A percentile compares a stretch with the other conserved stretches of the same genome.
Conservation (phyloP, 139 green algal species). For the Astrephomene gubernaculifera region DNA sequence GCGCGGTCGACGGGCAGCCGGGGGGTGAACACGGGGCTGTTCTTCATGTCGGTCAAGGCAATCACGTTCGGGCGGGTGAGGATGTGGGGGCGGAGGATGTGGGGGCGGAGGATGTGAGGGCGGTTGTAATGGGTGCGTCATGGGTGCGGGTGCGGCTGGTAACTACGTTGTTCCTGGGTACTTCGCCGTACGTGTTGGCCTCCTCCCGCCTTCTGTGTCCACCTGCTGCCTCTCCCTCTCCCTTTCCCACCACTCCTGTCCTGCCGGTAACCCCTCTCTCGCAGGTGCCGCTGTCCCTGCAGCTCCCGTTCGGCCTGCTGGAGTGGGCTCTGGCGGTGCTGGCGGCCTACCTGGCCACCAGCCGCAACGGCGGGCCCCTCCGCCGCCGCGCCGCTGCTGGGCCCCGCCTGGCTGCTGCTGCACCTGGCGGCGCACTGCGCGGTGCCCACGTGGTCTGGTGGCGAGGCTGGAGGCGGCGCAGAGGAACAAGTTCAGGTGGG, state of each 20-base stretch:
- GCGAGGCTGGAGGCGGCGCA: not conserved
- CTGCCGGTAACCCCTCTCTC: too few relatives aligned
- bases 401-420: slow-evolving; percentile 21
- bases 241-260: too few relatives aligned
- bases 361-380: slow-evolving; percentile 10
- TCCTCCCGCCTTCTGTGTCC: too few relatives aligned
- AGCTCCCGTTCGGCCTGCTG: slow-evolving; percentile 9
- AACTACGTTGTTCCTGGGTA: too few relatives aligned
- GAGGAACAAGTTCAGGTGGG: slow-evolving; percentile 1
- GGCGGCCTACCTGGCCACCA: not conserved
- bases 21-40: not conserved
- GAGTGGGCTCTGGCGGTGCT: slow-evolving; percentile 9
- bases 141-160: too few relatives aligned
- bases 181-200: too few relatives aligned
- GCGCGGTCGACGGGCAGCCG: not conserved
- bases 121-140: too few relatives aligned
- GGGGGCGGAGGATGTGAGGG: too few relatives aligned
- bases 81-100: not conserved
- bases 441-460: not conserved
- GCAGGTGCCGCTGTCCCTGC: slow-evolving; percentile 11
- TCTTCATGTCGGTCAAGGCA: slow-evolving; percentile 4
- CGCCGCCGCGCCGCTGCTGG: not conserved
- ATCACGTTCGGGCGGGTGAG: not conserved
- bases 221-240: too few relatives aligned
- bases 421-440: slow-evolving; percentile 10